Evolutionary conservation across 225 moss, liverwort and hornwort species (phyloP), one percentile per base, ranked within the genome.

Genomic region (Pleurozium schreberi): DNA sequence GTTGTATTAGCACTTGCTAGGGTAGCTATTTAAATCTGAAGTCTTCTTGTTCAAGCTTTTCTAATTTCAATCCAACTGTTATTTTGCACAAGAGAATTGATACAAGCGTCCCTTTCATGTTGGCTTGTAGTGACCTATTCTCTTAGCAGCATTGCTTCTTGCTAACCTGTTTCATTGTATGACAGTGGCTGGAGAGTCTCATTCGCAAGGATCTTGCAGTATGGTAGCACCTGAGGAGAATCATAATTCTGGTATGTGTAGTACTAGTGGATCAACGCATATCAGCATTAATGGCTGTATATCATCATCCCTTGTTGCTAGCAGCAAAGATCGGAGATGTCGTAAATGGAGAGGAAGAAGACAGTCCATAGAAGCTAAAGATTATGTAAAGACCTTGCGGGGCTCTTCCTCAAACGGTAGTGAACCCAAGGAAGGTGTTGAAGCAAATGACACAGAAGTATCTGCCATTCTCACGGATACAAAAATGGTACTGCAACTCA

Each of bases 221-320:
- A 82, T 87, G 55, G 85, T 86, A 83, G 92, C 88, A 74, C 80
- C 80, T 59, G 96, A 93, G 69, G 92, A 91, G 87, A 90, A 90
- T 79, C 90, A 91, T 59, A 93, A 91, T 80, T 93, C 91, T 87
- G 94, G 93, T 80, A 83, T 89, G 64, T 95, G 95, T 92, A 96
- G 95, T 90, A 96, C 95, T 68, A 96, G 96, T 93, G 95, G 94
- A 90, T 90, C 92, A 68, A 94, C 89, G 69, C 89, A 90, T 76
- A 52, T 89, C 69, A 88, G 88, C 65, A 80, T 87, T 68, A 93
- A 90, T 89, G 92, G 89, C 55, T 91, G 89, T 75, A 84, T 82
- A 80, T 85, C 92, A 86, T 83, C 90, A 75, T 87, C 88, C 49
- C 80, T 92, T 90, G 92, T 75, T 84, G 82, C 89, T 75, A 89